Evolutionary conservation across 1,284 basidiomycete genomes (phyloP), one percentile per base, ranked within the genome.

Genomic region (Ganoderma meredithae): DNA sequence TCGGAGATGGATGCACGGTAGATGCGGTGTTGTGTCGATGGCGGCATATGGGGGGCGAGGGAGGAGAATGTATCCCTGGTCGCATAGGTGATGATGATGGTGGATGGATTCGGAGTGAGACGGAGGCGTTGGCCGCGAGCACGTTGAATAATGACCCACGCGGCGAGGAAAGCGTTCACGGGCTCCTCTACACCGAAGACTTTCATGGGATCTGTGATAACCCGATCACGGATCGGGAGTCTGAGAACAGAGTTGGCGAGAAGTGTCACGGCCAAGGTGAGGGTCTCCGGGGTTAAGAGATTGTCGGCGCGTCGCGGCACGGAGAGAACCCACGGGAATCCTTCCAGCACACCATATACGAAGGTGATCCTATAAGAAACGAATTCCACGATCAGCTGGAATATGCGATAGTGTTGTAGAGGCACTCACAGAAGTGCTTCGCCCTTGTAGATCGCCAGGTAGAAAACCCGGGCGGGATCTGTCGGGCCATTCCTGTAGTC

Each of bases 131-230:
- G 72, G 72, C 44, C 53, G 3, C 27, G 53, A 12, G 27, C 27
- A 19, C 53, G 53, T 36, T 65, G 49, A 13, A 56, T 31, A 1
- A 19, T 39, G 58, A 69, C 65, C 27, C 55, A 53, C 1, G 56
- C 22, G 12, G 65, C 73, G 39, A 75, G 62, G 69, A 77, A 74
- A 2, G 70, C 56, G 31, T 73, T 60, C 10, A 74, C 75, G 0
- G 71, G 62, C 0, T 36, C 55, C 10, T 65, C 60, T 27, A 72
- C 69, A 7, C 75, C 72, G 25, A 70, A 63, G 15, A 76, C 67
- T 31, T 64, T 56, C 31, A 56, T 33, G 53, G 53, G 69, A 61
- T 65, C 62, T 31, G 73, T n/a, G 9, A 39, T 40, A 3, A 36
- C 7, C 0, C 59, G 65, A 13, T 61, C 39, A 2, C 27, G 41